Evolutionary conservation across 768 basidiomycete genomes (phyloP).

Genomic region (Rubroboletus pulcherrimus): DNA sequence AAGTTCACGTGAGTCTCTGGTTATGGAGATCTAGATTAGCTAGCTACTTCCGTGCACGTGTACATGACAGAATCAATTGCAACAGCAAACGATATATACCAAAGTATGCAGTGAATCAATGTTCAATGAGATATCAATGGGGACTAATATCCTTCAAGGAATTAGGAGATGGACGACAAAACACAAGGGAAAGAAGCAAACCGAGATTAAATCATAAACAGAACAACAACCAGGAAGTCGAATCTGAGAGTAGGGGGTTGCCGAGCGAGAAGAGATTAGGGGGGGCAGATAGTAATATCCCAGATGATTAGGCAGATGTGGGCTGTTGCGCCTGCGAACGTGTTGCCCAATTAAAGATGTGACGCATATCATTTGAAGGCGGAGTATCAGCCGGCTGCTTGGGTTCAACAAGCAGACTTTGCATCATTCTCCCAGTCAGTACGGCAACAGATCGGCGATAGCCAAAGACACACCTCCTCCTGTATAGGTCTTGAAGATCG

Average conservation of each 20-base stretch:
- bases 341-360: slow-evolving; percentile 76
- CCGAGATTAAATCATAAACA: slow-evolving; percentile 29
- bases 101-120: slow-evolving; percentile 26
- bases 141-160: slow-evolving; percentile 16
- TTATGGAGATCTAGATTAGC: slow-evolving; percentile 9
- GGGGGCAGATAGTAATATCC: slow-evolving; percentile 19
- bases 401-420: slow-evolving; percentile 78
- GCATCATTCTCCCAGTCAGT: background rate
- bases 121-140: slow-evolving; percentile 24
- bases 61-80: slow-evolving; percentile 27
- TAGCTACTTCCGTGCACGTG: slow-evolving; percentile 23
- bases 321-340: slow-evolving; percentile 46
- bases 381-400: slow-evolving; percentile 72
- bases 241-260: slow-evolving; percentile 9
- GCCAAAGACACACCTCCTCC: slow-evolving; percentile 59
- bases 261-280: slow-evolving; percentile 1
- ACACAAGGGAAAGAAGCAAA: slow-evolving; percentile 18
- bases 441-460: background rate
- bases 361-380: slow-evolving; percentile 65
- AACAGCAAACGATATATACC: slow-evolving; percentile 31
- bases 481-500: slow-evolving; percentile 82
- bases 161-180: slow-evolving; percentile 27
- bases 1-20: background rate
- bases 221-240: slow-evolving; percentile 16
- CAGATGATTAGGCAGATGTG: slow-evolving; percentile 31